Evolutionary conservation across 768 basidiomycete species (phyloP).

Genomic region (Mycena vulgaris): DNA sequence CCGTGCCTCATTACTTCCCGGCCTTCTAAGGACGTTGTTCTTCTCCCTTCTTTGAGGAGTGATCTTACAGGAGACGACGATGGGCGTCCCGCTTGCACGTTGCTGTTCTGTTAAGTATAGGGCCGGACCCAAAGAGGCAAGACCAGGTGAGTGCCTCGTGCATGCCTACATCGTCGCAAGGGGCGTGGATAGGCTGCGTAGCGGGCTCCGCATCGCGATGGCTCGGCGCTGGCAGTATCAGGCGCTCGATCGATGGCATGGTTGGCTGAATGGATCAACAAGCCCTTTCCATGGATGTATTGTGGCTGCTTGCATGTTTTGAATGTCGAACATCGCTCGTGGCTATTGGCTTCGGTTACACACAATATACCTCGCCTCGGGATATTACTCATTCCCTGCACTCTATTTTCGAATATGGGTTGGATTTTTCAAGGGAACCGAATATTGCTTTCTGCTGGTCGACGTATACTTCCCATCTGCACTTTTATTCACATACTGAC

Average conservation of each 20-base stretch:
- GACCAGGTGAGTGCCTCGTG: slow-evolving; percentile 8
- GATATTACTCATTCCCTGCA: slow-evolving; percentile 2
- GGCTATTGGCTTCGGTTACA: not conserved
- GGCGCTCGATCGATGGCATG: slow-evolving; percentile 6
- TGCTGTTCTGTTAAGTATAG: slow-evolving; percentile 1
- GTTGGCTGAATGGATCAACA: not conserved
- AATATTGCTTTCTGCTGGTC: slow-evolving; percentile 11
- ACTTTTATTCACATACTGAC: not conserved
- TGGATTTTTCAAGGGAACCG: slow-evolving; percentile 1
- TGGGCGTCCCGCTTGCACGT: slow-evolving; percentile 3
- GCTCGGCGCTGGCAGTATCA: slow-evolving; percentile 6
- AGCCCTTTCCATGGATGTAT: not conserved
- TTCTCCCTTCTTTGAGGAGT: not conserved
- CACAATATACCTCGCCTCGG: slow-evolving; percentile 3
- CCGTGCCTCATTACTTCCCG: slow-evolving; percentile 2
- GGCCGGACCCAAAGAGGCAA: slow-evolving; percentile 2
- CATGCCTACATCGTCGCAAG: not conserved
- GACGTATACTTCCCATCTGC: slow-evolving; percentile 1
- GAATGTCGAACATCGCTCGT: slow-evolving; percentile 7
- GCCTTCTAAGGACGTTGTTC: not conserved
- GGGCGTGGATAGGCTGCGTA: not conserved
- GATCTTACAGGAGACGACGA: not conserved
- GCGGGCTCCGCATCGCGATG: not conserved
- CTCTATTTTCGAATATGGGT: not conserved
- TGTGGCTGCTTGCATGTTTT: slow-evolving; percentile 7